A percentile compares a stretch with the other conserved stretches of the same genome.
phyloP scores from a whole-genome alignment of 2,329 filamentous ascomycete genomes.

The Torrubiella hemipterigena region DNA sequence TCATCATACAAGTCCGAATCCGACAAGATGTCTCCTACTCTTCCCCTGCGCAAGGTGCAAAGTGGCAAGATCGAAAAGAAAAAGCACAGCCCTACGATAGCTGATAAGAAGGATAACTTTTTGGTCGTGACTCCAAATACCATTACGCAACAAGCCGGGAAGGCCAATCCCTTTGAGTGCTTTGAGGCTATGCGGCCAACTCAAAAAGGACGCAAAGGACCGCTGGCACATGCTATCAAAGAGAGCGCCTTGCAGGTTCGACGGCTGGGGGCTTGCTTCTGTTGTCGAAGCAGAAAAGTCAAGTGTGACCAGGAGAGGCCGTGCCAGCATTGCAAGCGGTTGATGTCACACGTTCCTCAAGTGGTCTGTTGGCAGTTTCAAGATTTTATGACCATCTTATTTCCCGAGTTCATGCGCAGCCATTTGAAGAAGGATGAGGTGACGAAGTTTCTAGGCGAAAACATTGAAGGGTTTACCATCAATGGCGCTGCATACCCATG shows the following conservation, averaged over 20 bases:
- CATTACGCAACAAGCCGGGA: slow-evolving; percentile 37
- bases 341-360: slow-evolving; percentile 36
- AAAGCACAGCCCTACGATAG: slow-evolving; percentile 22
- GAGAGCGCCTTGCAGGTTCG: slow-evolving; percentile 42
- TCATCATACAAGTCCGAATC: slow-evolving; percentile 15
- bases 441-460: slow-evolving; percentile 32
- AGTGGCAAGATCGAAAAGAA: slow-evolving; percentile 33
- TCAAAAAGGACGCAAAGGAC: slow-evolving; percentile 44
- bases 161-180: slow-evolving; percentile 40
- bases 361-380: slow-evolving; percentile 48
- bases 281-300: slow-evolving; percentile 47
- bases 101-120: no score
- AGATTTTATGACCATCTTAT: slow-evolving; percentile 39
- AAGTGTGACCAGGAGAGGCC: slow-evolving; percentile 43
- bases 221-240: slow-evolving; percentile 40
- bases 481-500: slow-evolving; percentile 27
- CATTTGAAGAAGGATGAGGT: slow-evolving; percentile 41
- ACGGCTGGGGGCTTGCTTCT: slow-evolving; percentile 44
- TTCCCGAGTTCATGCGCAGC: slow-evolving; percentile 36
- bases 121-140: slow-evolving; percentile 43
- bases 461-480: slow-evolving; percentile 31
- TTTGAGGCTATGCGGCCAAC: slow-evolving; percentile 40
- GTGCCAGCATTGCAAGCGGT: slow-evolving; percentile 44
- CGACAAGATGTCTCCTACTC: slow-evolving; percentile 16
- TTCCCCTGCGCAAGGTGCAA: slow-evolving; percentile 28